Percentiles rank a stretch among this genome's conserved stretches.
phyloP scores from a whole-genome alignment of 2,329 filamentous ascomycete species.

The Sclerotinia glacialis region DNA sequence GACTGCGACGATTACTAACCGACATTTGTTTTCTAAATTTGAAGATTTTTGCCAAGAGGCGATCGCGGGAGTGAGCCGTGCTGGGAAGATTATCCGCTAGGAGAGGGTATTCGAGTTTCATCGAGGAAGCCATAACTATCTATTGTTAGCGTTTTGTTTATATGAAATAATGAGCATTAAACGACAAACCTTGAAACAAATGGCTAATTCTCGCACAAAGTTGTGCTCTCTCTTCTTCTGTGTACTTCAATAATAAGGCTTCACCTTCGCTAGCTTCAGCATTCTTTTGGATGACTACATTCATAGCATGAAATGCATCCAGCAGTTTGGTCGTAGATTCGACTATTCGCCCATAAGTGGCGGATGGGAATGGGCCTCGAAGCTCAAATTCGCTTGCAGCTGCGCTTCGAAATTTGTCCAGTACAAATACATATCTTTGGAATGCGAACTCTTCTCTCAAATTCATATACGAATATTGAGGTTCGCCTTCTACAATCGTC shows the following conservation, averaged over 20 bases:
- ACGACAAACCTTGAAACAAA: slow-evolving; percentile 54
- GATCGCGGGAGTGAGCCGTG: slow-evolving; percentile 75
- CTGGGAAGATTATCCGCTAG: slow-evolving; percentile 78
- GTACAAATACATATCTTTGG: slow-evolving; percentile 70
- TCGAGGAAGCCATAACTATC: slow-evolving; percentile 78
- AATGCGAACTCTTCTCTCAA: slow-evolving; percentile 84
- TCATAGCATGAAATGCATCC: slow-evolving; percentile 95
- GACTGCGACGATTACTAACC: slow-evolving; percentile 6
- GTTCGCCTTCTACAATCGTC: slow-evolving; percentile 60
- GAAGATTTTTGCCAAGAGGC: slow-evolving; percentile 82
- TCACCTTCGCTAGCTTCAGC: slow-evolving; percentile 74
- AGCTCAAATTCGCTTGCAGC: slow-evolving; percentile 88
- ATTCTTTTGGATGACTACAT: slow-evolving; percentile 82
- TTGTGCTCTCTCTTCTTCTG: slow-evolving; percentile 71
- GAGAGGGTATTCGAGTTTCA: slow-evolving; percentile 92
- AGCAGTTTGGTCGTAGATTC: slow-evolving; percentile 79
- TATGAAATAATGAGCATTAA: background rate
- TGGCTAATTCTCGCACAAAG: slow-evolving; percentile 89
- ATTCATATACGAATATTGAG: slow-evolving; percentile 70
- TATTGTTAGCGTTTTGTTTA: slow-evolving; percentile 30
- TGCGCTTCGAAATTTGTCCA: slow-evolving; percentile 69
- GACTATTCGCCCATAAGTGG: slow-evolving; percentile 70
- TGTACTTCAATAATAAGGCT: slow-evolving; percentile 74
- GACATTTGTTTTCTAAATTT: slow-evolving; percentile 67
- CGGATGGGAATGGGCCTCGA: slow-evolving; percentile 78